Base-by-base conservation (phyloP, 106 monocot genomes). In the Dendrobium catenatum region DNA sequence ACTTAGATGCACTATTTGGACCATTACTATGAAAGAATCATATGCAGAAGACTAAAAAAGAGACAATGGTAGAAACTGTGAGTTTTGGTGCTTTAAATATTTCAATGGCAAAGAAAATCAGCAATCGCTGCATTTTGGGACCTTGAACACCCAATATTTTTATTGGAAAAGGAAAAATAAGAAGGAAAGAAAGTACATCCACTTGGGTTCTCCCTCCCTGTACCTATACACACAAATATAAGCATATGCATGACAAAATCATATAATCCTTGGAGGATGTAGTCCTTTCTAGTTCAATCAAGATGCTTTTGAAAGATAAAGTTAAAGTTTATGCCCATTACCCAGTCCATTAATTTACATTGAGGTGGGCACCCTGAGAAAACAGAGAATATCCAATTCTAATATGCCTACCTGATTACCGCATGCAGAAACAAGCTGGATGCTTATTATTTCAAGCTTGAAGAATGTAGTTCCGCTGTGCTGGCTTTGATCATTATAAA, bases 381-480 rank as follows among this genome's bases (percentile, higher is more conserved):
- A 74, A 42, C 7, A 74, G 16, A 40, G 4, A 43, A 44, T 74
- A 74, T 74, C 13, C n/a, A 42, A 42, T 74, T 19, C 19, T 18
- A 5, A 9, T 18, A 74, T 20, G 59, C 83, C 82, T 86, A 73
- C 96, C 90, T 94, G 87, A 88, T 79, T 94, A 81, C 96, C 94
- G 82, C 84, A 87, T 42, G 96, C 59, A 82, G 94, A 91, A 77
- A 89, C 84, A 61, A 96, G 76, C 56, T 92, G 90, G 70, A 96
- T 94, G 82, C 83, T 92, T 44, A 91, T 78, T 78, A 96, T 82
- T 48, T 96, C 96, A 40, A 96, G 72, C 85, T 96, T 96, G 78
- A 89, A 92, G 82, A 94, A 96, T 72, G 85, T 43, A 47, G 86
- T 81, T 75, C 80, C 89, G 19, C 79, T 86, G 20, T 87, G 82